Base-by-base conservation (phyloP, 1,284 basidiomycete species). In the Termitomyces sp. region DNA sequence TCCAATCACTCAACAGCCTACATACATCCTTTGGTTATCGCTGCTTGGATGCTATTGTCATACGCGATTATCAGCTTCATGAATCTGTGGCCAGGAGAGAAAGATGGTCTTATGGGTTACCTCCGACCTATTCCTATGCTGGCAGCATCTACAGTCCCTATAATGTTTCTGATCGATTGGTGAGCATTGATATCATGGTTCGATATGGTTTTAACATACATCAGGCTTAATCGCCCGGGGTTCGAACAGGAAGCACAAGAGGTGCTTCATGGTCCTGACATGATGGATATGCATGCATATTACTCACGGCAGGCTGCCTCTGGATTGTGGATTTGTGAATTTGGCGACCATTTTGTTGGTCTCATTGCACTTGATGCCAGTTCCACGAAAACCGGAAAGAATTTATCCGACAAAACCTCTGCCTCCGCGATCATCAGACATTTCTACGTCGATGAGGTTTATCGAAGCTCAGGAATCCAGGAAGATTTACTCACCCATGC, bases 121-220 rank as follows among this genome's bases (percentile, higher is more conserved):
- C 65, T 91, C 9, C 68, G 71, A 17, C 82, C 85, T 0, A 43
- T 90, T 12, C 85, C 89, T 17, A 82, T 83, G 4, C 82, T 90
- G 61, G 87, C 81, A 9, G 72, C 80, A 8, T 70, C 78, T 38
- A 79, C 81, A 1, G 77, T 90, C 17, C 86, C 86, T 0, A 63
- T 90, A 13, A 76, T 93, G 69, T 82, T 82, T 61, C 68, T 73
- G 19, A 73, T 86, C 45, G 90, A 92, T 65, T 92, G 88, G 88
- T 89, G 56, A 53, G 77, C 67, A 49, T 26, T 48, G 36, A 24
- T 40, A 41, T 30, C 44, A 24, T 26, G 10, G 17, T 41, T 17
- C 21, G 12, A 40, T 41, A 15, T 4, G 36, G 26, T 38, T 39
- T 42, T 56, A 26, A 56, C 36, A 19, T 15, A 9, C 31, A 40